These are phyloP conservation scores for Saccharum officinarum DNA, from an alignment of 176 grass and related monocot species.

Conservation along the genomic window DNA sequence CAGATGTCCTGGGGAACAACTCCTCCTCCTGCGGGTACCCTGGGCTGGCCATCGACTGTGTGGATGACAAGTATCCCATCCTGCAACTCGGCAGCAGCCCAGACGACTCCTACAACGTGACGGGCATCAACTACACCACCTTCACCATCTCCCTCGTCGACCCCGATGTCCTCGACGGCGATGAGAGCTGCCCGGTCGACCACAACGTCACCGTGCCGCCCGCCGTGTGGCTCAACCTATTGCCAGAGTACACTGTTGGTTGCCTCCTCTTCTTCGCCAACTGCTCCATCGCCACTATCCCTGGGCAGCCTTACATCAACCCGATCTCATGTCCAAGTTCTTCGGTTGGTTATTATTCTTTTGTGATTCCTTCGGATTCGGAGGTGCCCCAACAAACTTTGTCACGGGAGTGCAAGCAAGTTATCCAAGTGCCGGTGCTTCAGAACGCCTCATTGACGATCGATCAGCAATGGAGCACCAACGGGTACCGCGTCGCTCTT, in stretches of 20 bases:
- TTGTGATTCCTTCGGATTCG: background rate
- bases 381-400: accelerated
- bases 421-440: background rate
- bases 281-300: background rate
- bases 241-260: background rate
- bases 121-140: background rate
- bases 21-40: conserved; percentile 9
- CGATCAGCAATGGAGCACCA: background rate
- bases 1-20: background rate
- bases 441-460: background rate
- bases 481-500: background rate
- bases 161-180: background rate
- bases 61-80: background rate
- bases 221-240: accelerated
- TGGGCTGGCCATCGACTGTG: background rate
- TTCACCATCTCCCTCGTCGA: background rate
- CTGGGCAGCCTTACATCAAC: background rate
- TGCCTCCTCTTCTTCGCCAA: background rate
- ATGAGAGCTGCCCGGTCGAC: background rate
- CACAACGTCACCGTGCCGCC: background rate
- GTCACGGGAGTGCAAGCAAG: accelerated
- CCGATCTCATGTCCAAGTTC: background rate
- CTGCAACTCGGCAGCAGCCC: background rate
- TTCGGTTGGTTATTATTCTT: background rate
- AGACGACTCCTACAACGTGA: background rate